Conservation (phyloP, 257 asterid genomes). For the Salvia miltiorrhiza region DNA sequence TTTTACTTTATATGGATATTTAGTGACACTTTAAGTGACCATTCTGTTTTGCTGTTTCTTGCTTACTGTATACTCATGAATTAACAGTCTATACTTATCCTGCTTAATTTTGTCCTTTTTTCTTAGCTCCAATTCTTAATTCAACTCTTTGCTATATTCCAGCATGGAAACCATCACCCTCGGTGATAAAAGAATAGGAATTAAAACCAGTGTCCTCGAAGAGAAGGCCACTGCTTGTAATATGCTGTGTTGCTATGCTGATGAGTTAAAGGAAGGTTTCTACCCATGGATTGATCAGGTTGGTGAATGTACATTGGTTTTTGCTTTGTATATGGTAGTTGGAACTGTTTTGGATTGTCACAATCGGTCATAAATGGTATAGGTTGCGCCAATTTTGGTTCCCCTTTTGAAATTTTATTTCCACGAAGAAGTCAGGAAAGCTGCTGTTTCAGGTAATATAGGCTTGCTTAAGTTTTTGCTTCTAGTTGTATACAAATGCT, state of each 20-base stretch:
- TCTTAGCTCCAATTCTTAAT: not conserved
- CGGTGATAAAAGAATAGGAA: conserved; percentile 96
- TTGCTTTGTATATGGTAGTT: conserved; percentile 16
- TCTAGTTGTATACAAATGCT: not conserved
- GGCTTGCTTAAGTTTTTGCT: not conserved
- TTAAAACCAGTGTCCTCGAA: conserved; percentile 92
- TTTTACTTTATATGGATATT: not conserved
- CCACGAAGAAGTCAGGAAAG: conserved; percentile 98
- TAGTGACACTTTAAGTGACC: not conserved
- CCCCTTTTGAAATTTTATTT: conserved; percentile 90
- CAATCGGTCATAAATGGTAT: conserved; percentile 20
- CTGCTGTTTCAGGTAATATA: conserved; percentile 91
- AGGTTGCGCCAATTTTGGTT: conserved; percentile 94
- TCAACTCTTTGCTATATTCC: conserved; percentile 31
- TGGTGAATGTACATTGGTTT: conserved; percentile 27
- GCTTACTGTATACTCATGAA: not conserved
- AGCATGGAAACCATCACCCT: conserved; percentile 98
- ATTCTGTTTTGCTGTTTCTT: not conserved
- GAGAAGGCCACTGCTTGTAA: conserved; percentile 99
- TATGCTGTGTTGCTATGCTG: conserved; percentile 99
- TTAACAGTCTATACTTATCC: not conserved
- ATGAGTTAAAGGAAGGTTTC: conserved; percentile 98
- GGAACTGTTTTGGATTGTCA: not conserved
- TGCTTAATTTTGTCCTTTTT: not conserved
- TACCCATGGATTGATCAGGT: conserved; percentile 99